These are phyloP conservation scores for Silene coronaria DNA, from an alignment of 179 eudicot species.

Conservation along the genomic window DNA sequence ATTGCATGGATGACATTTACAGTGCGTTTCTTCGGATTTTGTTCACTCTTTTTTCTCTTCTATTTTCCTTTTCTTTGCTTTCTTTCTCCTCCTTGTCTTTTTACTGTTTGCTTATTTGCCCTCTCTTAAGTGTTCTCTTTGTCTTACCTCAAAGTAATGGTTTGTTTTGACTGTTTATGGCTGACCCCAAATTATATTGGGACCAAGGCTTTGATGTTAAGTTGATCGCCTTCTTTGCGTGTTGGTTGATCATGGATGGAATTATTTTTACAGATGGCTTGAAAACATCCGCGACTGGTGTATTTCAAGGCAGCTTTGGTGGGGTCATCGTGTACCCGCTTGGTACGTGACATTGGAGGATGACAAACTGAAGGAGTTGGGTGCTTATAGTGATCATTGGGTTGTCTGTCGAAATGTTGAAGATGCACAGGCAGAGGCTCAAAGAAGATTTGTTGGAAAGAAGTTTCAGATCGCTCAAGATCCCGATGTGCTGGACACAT, in stretches of 20 bases:
- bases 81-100: not conserved
- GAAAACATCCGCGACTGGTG: conserved; percentile 98
- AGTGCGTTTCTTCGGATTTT: not conserved
- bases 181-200: conserved; percentile 24
- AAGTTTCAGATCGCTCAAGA: conserved; percentile 69
- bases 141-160: not conserved
- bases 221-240: conserved; percentile 56
- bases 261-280: conserved; percentile 64
- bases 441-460: conserved; percentile 46
- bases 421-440: conserved; percentile 67
- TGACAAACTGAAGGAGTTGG: conserved; percentile 66
- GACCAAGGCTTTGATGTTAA: conserved; percentile 49
- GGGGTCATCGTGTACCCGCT: conserved; percentile 97
- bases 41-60: not conserved
- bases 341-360: conserved; percentile 83
- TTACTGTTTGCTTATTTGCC: too few species aligned
- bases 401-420: conserved; percentile 72
- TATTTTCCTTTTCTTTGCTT: not conserved
- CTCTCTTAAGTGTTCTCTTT: not conserved
- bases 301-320: conserved; percentile 96
- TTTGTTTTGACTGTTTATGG: not conserved
- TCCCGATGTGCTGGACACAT: conserved; percentile 43
- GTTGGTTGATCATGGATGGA: not conserved
- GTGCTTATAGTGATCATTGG: conserved; percentile 84
- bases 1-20: not conserved